A percentile compares a stretch with the other conserved stretches of the same genome.
Conservation (phyloP, 176 grass and related monocot genomes). For the Oryza glaberrima region DNA sequence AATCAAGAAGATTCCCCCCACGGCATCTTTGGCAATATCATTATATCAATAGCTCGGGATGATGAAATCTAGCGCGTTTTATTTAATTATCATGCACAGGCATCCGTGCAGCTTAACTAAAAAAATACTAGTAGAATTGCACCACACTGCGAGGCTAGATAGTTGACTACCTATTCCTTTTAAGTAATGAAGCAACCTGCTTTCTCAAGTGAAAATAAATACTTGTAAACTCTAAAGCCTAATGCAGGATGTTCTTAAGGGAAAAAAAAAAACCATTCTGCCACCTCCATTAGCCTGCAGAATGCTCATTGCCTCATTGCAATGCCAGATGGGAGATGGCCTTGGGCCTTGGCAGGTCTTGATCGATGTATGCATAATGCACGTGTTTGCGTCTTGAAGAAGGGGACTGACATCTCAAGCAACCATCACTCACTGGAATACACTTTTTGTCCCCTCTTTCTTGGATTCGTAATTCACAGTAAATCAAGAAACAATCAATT, state of each 20-base stretch:
- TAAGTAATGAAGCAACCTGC: neutral
- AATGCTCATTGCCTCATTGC: neutral
- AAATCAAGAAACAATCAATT: slow-evolving; percentile 1
- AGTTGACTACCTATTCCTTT: neutral
- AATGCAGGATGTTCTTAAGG: neutral
- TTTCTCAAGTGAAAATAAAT: neutral
- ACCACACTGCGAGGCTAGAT: neutral
- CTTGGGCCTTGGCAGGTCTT: neutral
- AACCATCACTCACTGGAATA: neutral
- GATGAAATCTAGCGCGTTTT: slow-evolving; percentile 8
- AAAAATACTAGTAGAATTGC: neutral
- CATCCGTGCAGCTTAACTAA: neutral
- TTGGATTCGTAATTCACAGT: neutral
- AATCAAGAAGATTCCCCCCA: neutral
- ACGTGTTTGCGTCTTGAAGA: neutral
- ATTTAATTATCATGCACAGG: neutral
- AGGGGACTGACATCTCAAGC: neutral
- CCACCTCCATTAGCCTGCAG: neutral
- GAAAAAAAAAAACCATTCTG: neutral
- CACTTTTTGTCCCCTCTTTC: neutral
- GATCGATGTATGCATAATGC: neutral
- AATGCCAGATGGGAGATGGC: too few relatives aligned
- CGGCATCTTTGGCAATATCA: neutral
- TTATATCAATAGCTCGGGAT: neutral
- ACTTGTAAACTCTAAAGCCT: neutral